Percentiles rank a stretch among this genome's conserved stretches.
Conservation (phyloP, 2,329 filamentous ascomycete species). For the Sphaerulina populicola region DNA sequence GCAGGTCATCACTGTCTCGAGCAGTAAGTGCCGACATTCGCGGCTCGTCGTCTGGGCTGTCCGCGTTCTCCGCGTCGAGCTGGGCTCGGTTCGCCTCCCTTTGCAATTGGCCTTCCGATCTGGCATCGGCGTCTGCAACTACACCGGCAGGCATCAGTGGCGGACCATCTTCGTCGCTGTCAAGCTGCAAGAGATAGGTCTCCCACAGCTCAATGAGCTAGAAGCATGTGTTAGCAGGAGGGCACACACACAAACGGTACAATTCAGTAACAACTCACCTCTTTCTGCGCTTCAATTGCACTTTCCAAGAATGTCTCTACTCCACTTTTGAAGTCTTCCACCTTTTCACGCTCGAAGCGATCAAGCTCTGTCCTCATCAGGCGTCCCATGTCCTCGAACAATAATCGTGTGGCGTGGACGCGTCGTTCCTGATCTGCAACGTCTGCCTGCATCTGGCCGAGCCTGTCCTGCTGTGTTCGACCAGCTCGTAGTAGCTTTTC, state of each 20-base stretch:
- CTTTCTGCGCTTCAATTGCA: slow-evolving; percentile 95
- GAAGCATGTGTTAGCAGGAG: slow-evolving; percentile 21
- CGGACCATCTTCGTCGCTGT: slow-evolving; percentile 74
- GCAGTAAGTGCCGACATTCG: slow-evolving; percentile 19
- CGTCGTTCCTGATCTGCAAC: slow-evolving; percentile 91
- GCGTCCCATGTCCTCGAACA: slow-evolving; percentile 96
- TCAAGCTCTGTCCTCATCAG: slow-evolving; percentile 87
- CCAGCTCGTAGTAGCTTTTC: slow-evolving; percentile 94
- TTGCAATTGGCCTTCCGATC: slow-evolving; percentile 17
- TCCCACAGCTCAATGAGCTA: slow-evolving; percentile 87
- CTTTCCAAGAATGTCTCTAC: slow-evolving; percentile 97
- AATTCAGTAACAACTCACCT: slow-evolving; percentile 51
- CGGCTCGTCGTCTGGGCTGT: slow-evolving; percentile 11
- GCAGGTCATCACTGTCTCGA: slow-evolving; percentile 18
- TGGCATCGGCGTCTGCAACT: slow-evolving; percentile 18
- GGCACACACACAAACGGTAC: neutral
- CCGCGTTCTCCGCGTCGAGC: slow-evolving; percentile 14
- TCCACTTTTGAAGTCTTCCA: slow-evolving; percentile 96
- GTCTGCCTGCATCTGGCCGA: slow-evolving; percentile 86
- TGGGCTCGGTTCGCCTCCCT: slow-evolving; percentile 16
- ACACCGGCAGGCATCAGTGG: slow-evolving; percentile 29
- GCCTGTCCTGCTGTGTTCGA: slow-evolving; percentile 87
- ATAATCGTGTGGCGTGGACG: slow-evolving; percentile 76
- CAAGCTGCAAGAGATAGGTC: slow-evolving; percentile 91
- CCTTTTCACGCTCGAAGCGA: slow-evolving; percentile 91